Evolutionary conservation across 2,329 filamentous ascomycete species (phyloP), one percentile per base, ranked within the genome.

Genomic region (Pyrenophora tritici-repentis): DNA sequence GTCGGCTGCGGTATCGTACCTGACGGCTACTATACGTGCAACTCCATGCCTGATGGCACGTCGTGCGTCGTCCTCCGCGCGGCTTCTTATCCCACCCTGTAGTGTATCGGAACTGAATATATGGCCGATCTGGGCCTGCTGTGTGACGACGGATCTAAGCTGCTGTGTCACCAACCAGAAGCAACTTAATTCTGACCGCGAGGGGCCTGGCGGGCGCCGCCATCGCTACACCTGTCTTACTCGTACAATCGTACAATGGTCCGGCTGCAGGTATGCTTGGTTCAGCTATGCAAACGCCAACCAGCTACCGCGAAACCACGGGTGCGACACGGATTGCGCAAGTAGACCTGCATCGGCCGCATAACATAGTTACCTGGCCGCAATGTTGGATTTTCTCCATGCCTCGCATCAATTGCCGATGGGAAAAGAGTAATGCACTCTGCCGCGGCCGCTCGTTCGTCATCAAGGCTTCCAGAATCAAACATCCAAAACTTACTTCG

Each of bases 261-360:
- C 37, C 53, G 59, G 56, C 57, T 60, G 53, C 56, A 61, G 39
- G 55, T 44, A 51, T 55, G 48, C 53, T 47, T 51, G 49, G 46
- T 47, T 54, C 29, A 29, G 26, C 26, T 29, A 29, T 29, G 7
- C 34, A 24, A 36, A 32, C 20, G 35, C 38, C 38, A 17, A 29
- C 35, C 31, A 38, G 41, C 22, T 37, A 40, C 43, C 50, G 26
- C 53, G 34, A 32, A 14, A 29, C 42, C 22, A 42, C 47, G 49
- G 47, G 20, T 29, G 16, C 32, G 40, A 47, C 37, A 42, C 37
- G 45, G 45, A 50, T 47, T 47, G 36, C 56, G 54, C 3, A 65
- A 65, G 40, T 53, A 50, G 39, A 42, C 41, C 20, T 43, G 42
- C 46, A 42, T 49, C 33, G 31, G 20, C 47, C 33, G 50, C 50